Base-by-base conservation (phyloP, 495 filamentous ascomycete species). In the Aspergillus hancockii region DNA sequence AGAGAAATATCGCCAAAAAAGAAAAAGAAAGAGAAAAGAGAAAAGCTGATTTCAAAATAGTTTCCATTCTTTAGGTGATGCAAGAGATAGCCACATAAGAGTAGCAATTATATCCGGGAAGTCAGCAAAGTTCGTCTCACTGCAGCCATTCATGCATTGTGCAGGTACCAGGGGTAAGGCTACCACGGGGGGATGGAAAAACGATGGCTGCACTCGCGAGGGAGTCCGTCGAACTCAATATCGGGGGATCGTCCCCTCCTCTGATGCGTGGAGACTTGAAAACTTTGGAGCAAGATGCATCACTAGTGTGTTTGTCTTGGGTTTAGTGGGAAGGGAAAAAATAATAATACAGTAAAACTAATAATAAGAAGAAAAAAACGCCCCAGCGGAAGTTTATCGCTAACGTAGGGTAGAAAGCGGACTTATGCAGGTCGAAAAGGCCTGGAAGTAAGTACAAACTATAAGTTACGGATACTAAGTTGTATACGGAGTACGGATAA, bases 151-250 rank as follows among this genome's bases (percentile, higher is more conserved):
- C 21, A 23, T 47, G 43, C 43, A 47, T 47, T 22, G 43, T 47
- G 43, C 43, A 47, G 43, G 43, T 47, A 22, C 43, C 43, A 47
- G 43, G 43, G 43, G 41, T 45, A 45, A 45, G 41, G 41, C 41
- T 45, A 45, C 41, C 41, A 45, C n/a, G 41, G 41, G 41, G 41
- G 41, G 18, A 43, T 7, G 38, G n/a, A 19, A 45, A 45, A 45
- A 45, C 34, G 34, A 36, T 36, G 34, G 34, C 34, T 10, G 34
- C 34, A 36, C 1, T 36, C 9, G 34, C 13, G 34, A 36, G 34
- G 13, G 34, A 36, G 34, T 36, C 34, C 34, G 34, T 36, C 34
- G 34, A 36, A 36, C 34, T 36, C 34, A 45, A 19, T 18, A 8
- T n/a, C 16, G 18, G 14, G 41, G n/a, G 41, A 45, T 45, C 41